Evolutionary conservation across 441 rosid species (phyloP).

Genomic region (Populus tomentosa): DNA sequence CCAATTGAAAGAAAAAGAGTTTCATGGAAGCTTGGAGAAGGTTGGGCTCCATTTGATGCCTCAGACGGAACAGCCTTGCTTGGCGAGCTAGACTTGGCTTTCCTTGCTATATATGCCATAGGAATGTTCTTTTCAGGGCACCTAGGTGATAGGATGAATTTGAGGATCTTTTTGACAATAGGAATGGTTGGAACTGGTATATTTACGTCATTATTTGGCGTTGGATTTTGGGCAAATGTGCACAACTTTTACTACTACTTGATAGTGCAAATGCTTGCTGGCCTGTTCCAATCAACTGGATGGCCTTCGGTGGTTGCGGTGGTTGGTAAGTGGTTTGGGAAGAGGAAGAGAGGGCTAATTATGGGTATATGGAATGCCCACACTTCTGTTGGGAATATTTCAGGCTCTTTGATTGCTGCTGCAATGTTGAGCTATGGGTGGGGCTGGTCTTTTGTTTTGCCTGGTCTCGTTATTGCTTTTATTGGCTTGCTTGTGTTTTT

Average conservation of each 20-base stretch:
- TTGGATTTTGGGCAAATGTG: conserved; percentile 69
- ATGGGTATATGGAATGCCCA: conserved; percentile 99
- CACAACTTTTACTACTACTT: conserved; percentile 69
- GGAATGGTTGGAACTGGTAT: conserved; percentile 91
- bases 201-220: conserved; percentile 74
- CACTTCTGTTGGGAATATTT: conserved; percentile 85
- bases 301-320: conserved; percentile 99
- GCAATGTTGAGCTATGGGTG: no score
- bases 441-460: no score
- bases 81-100: conserved; percentile 83
- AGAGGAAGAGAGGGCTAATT: conserved; percentile 83
- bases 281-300: conserved; percentile 91
- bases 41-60: conserved; percentile 87
- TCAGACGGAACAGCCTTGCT: conserved; percentile 65
- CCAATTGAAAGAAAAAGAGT: conserved; percentile 22
- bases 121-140: conserved; percentile 95
- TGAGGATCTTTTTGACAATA: conserved; percentile 62
- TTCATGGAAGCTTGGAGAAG: conserved; percentile 40
- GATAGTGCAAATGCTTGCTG: conserved; percentile 69
- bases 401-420: conserved; percentile 79
- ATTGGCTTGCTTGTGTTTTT: no score
- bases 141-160: conserved; percentile 76
- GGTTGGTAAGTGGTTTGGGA: conserved; percentile 89
- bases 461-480: no score
- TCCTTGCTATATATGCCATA: conserved; percentile 68